Evolutionary conservation across 2,329 filamentous ascomycete species (phyloP), one percentile per base, ranked within the genome.

Genomic region (Plenodomus biglobosus): DNA sequence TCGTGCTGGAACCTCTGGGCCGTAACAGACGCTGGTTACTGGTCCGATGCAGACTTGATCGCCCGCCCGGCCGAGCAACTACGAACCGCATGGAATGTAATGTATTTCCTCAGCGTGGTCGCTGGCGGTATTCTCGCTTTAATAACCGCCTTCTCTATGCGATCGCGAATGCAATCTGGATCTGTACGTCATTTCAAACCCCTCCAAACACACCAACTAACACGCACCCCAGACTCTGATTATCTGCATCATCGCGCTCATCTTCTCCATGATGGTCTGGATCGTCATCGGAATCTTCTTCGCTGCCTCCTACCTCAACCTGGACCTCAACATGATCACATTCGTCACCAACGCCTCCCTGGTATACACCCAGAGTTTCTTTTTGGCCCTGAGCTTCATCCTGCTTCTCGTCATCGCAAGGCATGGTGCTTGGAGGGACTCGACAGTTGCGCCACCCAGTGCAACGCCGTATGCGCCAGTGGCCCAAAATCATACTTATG

Each of bases 31-130:
- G 36, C 20, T 6, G 42, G 38, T 17, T 40, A 35, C 3, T 24
- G 30, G 2, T 17, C 40, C 16, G 8, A 49, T 4, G 21, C 27
- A 13, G 20, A 30, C 2, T 8, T 8, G n/a, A n/a, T 48, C 16
- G n/a, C 1, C 3, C 3, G 20, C 1, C 39, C 51, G 11, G 3
- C 27, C 18, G 22, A 40, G 3, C 35, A 40, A 24, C 42, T 63
- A 4, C 19, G 8, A 3, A 8, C 61, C 1, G 59, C 61, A 11
- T 54, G 52, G 21, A 52, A 37, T 7, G 48, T 50, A 1, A 34
- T 68, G 3, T 68, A 56, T 32, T 8, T 66, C 1, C 3, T 66
- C 13, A 54, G 52, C 40, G 53, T 64, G 1, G 3, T 65, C 3
- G 50, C 42, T 1, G 54, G 46, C 1, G 53, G 49, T 10, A 54